These are phyloP conservation scores for Tilletia walkeri DNA, from an alignment of 1,284 basidiomycete species.

Conservation along the genomic window DNA sequence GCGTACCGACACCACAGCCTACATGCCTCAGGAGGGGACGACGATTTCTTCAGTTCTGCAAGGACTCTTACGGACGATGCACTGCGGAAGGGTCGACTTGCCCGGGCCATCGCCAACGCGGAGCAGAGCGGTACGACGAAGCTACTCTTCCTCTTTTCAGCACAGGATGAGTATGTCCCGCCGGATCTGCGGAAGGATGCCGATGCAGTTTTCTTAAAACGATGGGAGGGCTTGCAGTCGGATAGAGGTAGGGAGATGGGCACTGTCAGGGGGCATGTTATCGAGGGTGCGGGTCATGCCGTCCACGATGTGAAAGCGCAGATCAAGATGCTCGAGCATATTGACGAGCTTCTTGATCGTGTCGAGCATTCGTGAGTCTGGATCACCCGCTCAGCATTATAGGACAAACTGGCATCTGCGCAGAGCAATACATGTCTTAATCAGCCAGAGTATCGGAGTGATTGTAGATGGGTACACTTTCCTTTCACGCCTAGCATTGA, in stretches of 20 bases:
- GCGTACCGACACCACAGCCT: slow-evolving; percentile 50
- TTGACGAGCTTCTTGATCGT: background rate
- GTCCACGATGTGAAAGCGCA: background rate
- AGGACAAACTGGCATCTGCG: too few relatives aligned
- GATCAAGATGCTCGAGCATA: background rate
- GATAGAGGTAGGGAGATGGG: background rate
- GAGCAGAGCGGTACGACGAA: background rate
- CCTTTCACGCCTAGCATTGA: too few relatives aligned
- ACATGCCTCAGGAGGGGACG: slow-evolving; percentile 38
- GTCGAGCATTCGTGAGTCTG: background rate
- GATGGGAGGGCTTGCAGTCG: background rate
- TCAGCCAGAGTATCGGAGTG: too few relatives aligned
- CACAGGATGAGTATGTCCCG: background rate
- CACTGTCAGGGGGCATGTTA: background rate
- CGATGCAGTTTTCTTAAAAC: background rate
- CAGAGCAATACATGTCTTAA: too few relatives aligned
- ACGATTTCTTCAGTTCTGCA: slow-evolving; percentile 46
- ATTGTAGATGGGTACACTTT: too few relatives aligned
- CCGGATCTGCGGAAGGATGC: background rate
- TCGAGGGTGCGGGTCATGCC: background rate
- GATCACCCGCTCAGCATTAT: too few relatives aligned
- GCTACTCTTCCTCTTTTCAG: slow-evolving; percentile 14
- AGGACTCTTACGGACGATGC: background rate
- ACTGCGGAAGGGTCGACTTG: background rate
- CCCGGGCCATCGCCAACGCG: slow-evolving; percentile 6